Evolutionary conservation across 257 asterid species (phyloP).

Genomic region (Ajuga chamaepitys): DNA sequence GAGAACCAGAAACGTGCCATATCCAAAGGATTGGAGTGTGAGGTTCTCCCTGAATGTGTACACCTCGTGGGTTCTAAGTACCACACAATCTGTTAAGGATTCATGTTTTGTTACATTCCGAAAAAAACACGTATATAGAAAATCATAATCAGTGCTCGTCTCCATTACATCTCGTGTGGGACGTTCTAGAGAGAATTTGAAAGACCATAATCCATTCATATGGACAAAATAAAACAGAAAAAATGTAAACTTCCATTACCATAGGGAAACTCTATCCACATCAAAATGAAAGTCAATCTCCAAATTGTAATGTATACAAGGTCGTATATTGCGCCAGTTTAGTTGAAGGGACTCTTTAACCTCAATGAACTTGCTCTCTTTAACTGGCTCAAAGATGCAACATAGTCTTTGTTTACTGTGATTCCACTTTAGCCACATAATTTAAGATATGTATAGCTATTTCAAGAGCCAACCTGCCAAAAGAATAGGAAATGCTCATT

Average conservation of each 20-base stretch:
- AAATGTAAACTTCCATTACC: too few relatives aligned
- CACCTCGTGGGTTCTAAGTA: not conserved
- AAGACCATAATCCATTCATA: not conserved
- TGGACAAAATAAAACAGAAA: not conserved
- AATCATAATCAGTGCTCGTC: not conserved
- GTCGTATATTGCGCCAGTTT: too few relatives aligned
- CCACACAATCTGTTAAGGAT: conserved; percentile 15
- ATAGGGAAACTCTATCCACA: too few relatives aligned
- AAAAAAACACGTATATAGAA: too few relatives aligned
- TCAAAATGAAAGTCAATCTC: not conserved
- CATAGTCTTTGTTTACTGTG: not conserved
- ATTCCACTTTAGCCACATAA: not conserved
- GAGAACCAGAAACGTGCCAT: not conserved
- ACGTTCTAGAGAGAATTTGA: not conserved
- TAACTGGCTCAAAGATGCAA: conserved; percentile 1
- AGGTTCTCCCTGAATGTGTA: not conserved
- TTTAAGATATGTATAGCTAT: not conserved
- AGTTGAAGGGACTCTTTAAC: not conserved
- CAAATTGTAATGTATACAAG: not conserved
- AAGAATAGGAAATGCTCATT: conserved; percentile 1
- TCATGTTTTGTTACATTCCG: not conserved
- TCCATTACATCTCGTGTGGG: not conserved
- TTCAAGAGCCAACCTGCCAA: not conserved
- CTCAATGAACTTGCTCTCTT: not conserved
- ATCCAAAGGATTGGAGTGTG: too few relatives aligned